Evolutionary conservation across 768 basidiomycete genomes (phyloP).

Genomic region (Trametes coccinea): DNA sequence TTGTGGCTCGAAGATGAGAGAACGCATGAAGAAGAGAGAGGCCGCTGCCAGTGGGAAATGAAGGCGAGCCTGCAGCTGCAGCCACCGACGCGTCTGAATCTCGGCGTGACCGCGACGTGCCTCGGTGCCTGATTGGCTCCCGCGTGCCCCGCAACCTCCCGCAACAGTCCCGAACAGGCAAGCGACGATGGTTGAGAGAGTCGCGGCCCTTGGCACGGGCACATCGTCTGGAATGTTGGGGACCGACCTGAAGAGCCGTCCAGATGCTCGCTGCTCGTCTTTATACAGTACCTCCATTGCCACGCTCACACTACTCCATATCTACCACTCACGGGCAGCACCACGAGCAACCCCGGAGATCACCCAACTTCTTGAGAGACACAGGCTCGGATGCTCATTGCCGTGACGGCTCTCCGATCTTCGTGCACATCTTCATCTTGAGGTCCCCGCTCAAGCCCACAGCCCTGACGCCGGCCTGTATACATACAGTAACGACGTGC

Average conservation of each 20-base stretch:
- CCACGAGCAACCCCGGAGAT: too few relatives aligned
- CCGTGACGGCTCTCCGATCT: too few relatives aligned
- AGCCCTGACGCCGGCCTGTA: too few relatives aligned
- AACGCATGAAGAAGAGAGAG: too few relatives aligned
- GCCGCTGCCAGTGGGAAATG: background rate
- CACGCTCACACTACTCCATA: background rate
- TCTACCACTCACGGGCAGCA: background rate
- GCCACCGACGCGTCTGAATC: conserved; percentile 12
- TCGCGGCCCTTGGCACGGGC: background rate
- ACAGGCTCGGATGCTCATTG: too few relatives aligned
- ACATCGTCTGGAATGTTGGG: conserved; percentile 2
- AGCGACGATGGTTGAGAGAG: background rate
- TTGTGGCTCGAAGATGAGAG: too few relatives aligned
- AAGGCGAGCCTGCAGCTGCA: background rate
- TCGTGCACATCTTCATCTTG: too few relatives aligned
- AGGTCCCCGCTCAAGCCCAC: too few relatives aligned
- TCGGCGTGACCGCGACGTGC: conserved; percentile 16
- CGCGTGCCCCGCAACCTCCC: background rate
- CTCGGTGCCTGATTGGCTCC: conserved; percentile 7
- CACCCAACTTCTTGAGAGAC: too few relatives aligned
- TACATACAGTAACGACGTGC: too few relatives aligned
- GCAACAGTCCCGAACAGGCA: background rate
- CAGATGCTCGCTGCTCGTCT: background rate
- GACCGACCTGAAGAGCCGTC: background rate
- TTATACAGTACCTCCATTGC: background rate